phyloP scores from a whole-genome alignment of 768 basidiomycete genomes.

The Collybia sordida region DNA sequence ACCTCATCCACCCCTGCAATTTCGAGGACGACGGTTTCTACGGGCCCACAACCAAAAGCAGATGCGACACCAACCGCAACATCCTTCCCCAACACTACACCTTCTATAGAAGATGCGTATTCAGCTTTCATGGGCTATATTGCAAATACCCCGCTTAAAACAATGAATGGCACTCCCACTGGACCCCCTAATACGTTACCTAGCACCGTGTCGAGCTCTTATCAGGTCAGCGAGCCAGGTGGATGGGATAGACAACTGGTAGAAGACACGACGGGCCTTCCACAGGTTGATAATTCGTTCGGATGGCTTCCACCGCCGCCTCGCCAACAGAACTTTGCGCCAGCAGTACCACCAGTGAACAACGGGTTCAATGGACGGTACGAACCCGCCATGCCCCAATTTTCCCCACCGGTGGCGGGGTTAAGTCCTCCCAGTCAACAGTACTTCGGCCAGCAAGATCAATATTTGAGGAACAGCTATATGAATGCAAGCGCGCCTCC shows the following conservation, averaged over 20 bases:
- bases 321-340: background rate
- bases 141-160: slow-evolving; percentile 14
- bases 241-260: background rate
- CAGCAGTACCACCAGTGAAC: background rate
- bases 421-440: background rate
- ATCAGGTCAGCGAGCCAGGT: background rate
- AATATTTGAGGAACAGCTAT: too few relatives aligned
- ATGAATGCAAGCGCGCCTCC: slow-evolving; percentile 2
- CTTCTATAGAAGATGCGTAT: slow-evolving; percentile 21
- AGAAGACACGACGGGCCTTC: slow-evolving; percentile 10
- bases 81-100: background rate
- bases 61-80: too few relatives aligned
- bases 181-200: background rate
- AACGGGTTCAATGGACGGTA: too few relatives aligned
- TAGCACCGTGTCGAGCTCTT: background rate
- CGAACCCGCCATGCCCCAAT: too few relatives aligned
- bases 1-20: too few relatives aligned
- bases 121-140: slow-evolving; percentile 22
- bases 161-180: background rate
- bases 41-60: too few relatives aligned
- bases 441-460: background rate
- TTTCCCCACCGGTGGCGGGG: too few relatives aligned
- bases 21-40: too few relatives aligned
- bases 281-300: slow-evolving; percentile 16
- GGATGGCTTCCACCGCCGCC: slow-evolving; percentile 14